Evolutionary conservation across 352 stramenopile species (phyloP), one percentile per base, ranked within the genome.

Genomic region (Phytopythium delawarense): DNA sequence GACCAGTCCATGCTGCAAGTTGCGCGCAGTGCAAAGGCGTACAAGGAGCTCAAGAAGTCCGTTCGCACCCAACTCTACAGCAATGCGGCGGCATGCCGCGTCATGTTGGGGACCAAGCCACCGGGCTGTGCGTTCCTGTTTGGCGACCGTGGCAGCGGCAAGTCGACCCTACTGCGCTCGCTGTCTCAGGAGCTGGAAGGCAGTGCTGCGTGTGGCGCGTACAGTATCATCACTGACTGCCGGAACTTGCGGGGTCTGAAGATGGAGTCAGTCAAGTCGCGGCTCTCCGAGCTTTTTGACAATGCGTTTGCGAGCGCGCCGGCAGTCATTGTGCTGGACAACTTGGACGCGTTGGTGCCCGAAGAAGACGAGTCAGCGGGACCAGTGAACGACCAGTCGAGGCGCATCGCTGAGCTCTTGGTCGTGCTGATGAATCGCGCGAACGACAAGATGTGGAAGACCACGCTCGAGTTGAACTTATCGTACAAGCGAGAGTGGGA

Each of bases 261-360:
- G 67, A 96, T 96, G 88, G 78, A 94, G 28, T 75, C 72, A 16
- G 86, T 96, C 11, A 92, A 94, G 64, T 58, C 65, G n/a, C 75
- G 75, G 20, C 42, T 96, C 8, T 78, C 59, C 9, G 76, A 82
- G 25, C 59, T 78, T 9, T 91, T 92, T 49, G 75, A 88, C 18
- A 69, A 77, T 13, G 84, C 81, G 2, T 39, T 60, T 1, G 44
- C 51, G 0, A 71, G 77, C 30, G 84, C 86, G 1, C 87, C 89
- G 13, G 69, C 81, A 16, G 34, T 96, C 4, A 66, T 97, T 40
- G 61, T 89, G 1, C 57, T 97, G 35, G 89, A 97, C 62, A 92
- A 97, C 50, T 53, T 97, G 52, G 87, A 97, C 56, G 83, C 85
- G 21, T 58, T 97, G 18, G 71, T 90, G 7, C 89, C 87, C 12